These are phyloP conservation scores for Tolypocladium sp. DNA, from an alignment of 2,329 filamentous ascomycete species.

Conservation along the genomic window DNA sequence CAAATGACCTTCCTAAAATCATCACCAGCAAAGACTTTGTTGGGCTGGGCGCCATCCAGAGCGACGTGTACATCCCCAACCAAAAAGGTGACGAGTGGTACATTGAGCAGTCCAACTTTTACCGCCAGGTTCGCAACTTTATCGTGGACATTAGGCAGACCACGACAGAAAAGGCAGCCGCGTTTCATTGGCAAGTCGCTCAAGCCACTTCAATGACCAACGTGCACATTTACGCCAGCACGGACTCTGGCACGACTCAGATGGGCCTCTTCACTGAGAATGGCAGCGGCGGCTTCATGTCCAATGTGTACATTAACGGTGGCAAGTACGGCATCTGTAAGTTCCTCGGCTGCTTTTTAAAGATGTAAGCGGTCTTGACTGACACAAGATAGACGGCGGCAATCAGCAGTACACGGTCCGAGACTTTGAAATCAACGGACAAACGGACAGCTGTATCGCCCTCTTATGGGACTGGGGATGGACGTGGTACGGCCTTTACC, in stretches of 20 bases:
- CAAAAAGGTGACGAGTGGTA: constrained; percentile 34
- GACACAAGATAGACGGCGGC: constrained; percentile 62
- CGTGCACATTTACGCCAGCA: constrained; percentile 40
- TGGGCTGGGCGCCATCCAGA: constrained; percentile 72
- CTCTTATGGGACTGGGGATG: constrained; percentile 72
- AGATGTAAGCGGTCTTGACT: too few species aligned
- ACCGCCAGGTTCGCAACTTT: constrained; percentile 74
- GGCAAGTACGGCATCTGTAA: constrained; percentile 61
- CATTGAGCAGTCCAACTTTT: constrained; percentile 51
- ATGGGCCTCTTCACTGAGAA: constrained; percentile 79
- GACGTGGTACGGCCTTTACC: constrained; percentile 60
- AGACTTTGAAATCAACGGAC: constrained; percentile 72
- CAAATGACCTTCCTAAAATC: constrained; percentile 58
- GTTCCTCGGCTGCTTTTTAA: too few species aligned
- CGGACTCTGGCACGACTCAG: constrained; percentile 28
- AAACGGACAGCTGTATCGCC: constrained; percentile 79
- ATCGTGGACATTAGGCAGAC: constrained; percentile 60
- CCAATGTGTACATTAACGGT: constrained; percentile 76
- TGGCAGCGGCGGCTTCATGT: constrained; percentile 75
- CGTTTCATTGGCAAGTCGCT: constrained; percentile 81
- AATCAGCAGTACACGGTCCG: constrained; percentile 83
- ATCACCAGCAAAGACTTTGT: constrained; percentile 63
- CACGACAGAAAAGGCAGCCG: constrained; percentile 40
- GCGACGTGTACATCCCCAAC: constrained; percentile 66
- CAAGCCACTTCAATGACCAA: constrained; percentile 67